Base-by-base conservation (phyloP, 768 basidiomycete genomes). In the Hygrophoropsis aurantiaca region DNA sequence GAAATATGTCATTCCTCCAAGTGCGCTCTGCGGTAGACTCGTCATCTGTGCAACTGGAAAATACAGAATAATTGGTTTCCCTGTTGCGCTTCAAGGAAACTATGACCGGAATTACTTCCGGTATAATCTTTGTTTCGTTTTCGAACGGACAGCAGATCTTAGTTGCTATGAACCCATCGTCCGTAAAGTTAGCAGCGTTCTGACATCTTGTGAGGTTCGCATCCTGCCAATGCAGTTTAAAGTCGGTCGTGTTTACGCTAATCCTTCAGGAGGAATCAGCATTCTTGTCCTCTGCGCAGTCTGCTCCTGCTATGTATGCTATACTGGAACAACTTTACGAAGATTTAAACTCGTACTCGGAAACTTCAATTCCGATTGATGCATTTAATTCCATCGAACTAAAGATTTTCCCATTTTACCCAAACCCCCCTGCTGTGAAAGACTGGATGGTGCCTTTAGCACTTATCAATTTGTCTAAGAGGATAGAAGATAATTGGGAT, bases 401-500 rank as follows among this genome's bases (percentile, higher is more conserved):
- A 54, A 94, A 95, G 65, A 89, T 98, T 36, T 93, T 97, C 51
- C 95, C 97, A 0, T 95, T 94, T 68, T 94, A 94, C 56, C 93
- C 92, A 18, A 98, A 97, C 57, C 95, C 97, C 15, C 87, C 87
- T 0, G 72, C 76, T 3, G 90, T 97, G 11, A 80, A 85, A 53
- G 90, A 97, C 58, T 99, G 97, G 97, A 85, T 90, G 72, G 97
- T 98, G 2, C 97, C 97, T 1, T 73, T 98, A 6, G 83, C 93
- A 1, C 74, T 98, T 5, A 89, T 97, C 49, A 86, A 90, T 58
- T 72, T 98, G 24, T 73, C 79, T 1, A 88, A 82, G 53, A 75
- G 93, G 50, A 78, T 85, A 24, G 91, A 97, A 57, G 84, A 84
- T 18, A 95, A 93, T 57, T 98, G 97, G 97, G 97, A 99, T 67